Conservation (phyloP, 1,139 yeast species). For the Suhomyces bolitotheri region DNA sequence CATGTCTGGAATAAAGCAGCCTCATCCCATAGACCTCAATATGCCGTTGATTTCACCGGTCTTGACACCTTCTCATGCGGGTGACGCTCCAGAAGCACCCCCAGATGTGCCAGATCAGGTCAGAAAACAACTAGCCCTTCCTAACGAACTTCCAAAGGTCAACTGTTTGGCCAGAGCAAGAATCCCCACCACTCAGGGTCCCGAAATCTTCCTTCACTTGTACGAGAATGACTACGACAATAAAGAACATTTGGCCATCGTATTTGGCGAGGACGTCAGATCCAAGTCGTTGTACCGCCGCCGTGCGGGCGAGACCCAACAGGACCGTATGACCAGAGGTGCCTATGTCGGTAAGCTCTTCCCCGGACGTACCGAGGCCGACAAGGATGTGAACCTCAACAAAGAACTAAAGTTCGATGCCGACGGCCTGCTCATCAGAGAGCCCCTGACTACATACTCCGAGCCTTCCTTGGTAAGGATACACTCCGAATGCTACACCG, state of each 20-base stretch:
- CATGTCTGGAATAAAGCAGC: conserved; percentile 9
- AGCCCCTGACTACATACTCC: conserved; percentile 36
- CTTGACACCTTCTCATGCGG: conserved; percentile 29
- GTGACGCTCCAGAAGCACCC: conserved; percentile 21
- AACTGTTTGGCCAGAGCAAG: conserved; percentile 89
- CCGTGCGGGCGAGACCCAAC: conserved; percentile 75
- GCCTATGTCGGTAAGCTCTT: conserved; percentile 87
- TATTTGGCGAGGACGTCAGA: conserved; percentile 88
- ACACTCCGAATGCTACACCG: conserved; percentile 97
- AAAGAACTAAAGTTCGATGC: conserved; percentile 48
- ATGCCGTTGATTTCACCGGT: conserved; percentile 42
- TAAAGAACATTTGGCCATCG: conserved; percentile 96
- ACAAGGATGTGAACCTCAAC: conserved; percentile 50
- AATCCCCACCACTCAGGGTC: conserved; percentile 90
- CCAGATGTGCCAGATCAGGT: conserved; percentile 23
- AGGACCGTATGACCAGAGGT: conserved; percentile 94
- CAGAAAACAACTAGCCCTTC: conserved; percentile 23
- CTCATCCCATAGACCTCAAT: conserved; percentile 18
- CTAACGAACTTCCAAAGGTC: conserved; percentile 60
- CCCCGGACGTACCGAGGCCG: conserved; percentile 80
- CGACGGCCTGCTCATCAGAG: conserved; percentile 51
- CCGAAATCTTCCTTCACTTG: conserved; percentile 88
- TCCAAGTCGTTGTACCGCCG: conserved; percentile 68
- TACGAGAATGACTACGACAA: conserved; percentile 83
- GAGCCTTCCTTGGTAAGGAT: conserved; percentile 67